Conservation (phyloP, 1,284 basidiomycete genomes). For the Ustilago tritici region DNA sequence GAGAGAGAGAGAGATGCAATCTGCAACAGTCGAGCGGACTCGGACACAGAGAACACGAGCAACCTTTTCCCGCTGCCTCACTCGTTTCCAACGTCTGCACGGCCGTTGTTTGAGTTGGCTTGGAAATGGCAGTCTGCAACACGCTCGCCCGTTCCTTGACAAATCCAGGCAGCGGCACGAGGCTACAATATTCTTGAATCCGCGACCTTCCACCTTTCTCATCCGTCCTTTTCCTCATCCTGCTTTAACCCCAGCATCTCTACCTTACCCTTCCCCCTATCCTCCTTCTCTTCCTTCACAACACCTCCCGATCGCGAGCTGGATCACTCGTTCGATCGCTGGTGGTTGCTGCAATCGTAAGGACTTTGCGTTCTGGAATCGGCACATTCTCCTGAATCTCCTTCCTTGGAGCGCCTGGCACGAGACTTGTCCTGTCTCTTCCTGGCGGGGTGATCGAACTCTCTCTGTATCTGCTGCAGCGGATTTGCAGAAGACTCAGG, state of each 20-base stretch:
- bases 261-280: not conserved
- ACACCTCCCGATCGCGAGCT: slow-evolving; percentile 13
- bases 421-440: slow-evolving; percentile 8
- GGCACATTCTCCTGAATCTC: not conserved
- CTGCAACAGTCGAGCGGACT: slow-evolving; percentile 11
- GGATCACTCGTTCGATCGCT: slow-evolving; percentile 16
- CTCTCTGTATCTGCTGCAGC: not conserved
- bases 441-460: slow-evolving; percentile 9
- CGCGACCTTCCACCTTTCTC: slow-evolving; percentile 3
- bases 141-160: not conserved
- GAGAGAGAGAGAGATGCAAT: not conserved
- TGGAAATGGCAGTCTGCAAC: slow-evolving; percentile 4
- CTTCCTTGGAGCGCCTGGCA: not conserved
- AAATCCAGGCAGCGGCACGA: not conserved
- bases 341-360: slow-evolving; percentile 20
- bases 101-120: not conserved
- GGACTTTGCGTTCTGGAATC: slow-evolving; percentile 6
- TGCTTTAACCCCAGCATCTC: not conserved
- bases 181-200: not conserved
- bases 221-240: slow-evolving; percentile 4
- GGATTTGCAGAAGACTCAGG: not conserved
- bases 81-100: slow-evolving; percentile 2
- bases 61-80: slow-evolving; percentile 4
- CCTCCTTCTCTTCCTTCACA: not conserved
- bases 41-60: not conserved